Percentiles rank a stretch among this genome's conserved stretches.
These are phyloP conservation scores for Pachyrhizus erosus DNA, from an alignment of 306 rosid genomes.

Conservation along the genomic window DNA sequence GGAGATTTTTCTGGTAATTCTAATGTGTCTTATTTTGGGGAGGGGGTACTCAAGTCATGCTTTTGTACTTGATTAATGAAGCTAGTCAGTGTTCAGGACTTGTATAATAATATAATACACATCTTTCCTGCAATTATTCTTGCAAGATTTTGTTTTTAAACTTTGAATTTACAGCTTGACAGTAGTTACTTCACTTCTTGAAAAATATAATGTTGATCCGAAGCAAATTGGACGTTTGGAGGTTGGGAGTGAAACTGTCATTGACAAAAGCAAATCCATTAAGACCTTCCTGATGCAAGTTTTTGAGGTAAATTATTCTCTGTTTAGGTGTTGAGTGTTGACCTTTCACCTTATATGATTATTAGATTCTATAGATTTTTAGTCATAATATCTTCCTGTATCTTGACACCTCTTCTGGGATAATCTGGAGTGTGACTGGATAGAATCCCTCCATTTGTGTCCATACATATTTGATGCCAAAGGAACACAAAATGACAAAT, in stretches of 20 bases:
- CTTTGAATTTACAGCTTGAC: conserved; percentile 67
- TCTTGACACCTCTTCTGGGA: background rate
- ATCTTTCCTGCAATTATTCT: background rate
- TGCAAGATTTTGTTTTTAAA: background rate
- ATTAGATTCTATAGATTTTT: conserved; percentile 21
- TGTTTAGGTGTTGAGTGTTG: background rate
- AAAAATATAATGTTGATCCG: conserved; percentile 71
- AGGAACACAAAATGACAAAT: background rate
- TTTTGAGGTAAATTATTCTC: conserved; percentile 69
- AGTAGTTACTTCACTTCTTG: conserved; percentile 71
- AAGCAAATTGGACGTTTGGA: conserved; percentile 86
- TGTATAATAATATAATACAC: conserved; percentile 28
- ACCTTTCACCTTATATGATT: background rate
- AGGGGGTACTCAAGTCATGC: background rate
- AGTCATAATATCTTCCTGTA: background rate
- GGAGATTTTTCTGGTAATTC: background rate
- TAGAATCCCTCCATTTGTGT: conserved; percentile 6
- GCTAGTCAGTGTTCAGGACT: background rate
- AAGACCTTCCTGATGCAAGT: conserved; percentile 87
- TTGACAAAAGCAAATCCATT: conserved; percentile 94
- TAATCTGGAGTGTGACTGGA: background rate
- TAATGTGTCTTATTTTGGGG: background rate
- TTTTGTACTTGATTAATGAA: background rate
- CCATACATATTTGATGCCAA: background rate
- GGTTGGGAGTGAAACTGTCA: conserved; percentile 92